Evolutionary conservation across 78 protist genomes (phyloP), one percentile per base, ranked within the genome.

Genomic region (Guillardia theta): DNA sequence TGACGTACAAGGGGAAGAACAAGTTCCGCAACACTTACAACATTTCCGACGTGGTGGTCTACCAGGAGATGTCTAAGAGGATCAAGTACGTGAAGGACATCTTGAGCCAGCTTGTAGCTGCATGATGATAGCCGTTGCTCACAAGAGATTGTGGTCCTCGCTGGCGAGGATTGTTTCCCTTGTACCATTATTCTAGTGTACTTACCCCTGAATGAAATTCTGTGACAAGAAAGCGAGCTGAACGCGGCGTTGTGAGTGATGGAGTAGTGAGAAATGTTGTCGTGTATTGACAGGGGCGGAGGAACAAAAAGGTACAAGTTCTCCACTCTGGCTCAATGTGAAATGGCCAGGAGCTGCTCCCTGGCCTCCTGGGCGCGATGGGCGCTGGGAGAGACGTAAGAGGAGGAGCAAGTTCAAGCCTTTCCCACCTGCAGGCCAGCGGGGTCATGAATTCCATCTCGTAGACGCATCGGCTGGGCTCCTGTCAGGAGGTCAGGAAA

Each of bases 1-100:
- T 96, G 48, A 93, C 95, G 18, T 95, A 94, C 92, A 70, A 70
- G 83, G 76, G 94, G 76, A 53, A 94, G 53, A 77, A 47, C 62
- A 24, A 0, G 70, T 24, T 64, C 41, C 94, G 95, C 93, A 9
- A 44, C 39, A 87, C 64, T 33, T 90, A 76, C 43, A 6, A 1
- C 78, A 12, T 64, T 64, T 24, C 70, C 27, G 70, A 58, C 70
- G 6, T 58, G 30, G 58, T 50, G 2, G 8, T 44, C 30, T 48
- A 0, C 45, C 87, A 44, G 41, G 93, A 88, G 58, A 77, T 94
- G 24, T 48, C 41, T 5, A 94, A 76, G 76, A n/a, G 95, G 43
- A 37, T 94, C 53, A 88, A 50, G 88, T 94, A 94, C 80, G 1
- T 33, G 39, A 88, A 88, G 90, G 94, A 94, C 50, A 94, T 94